A percentile compares a stretch with the other conserved stretches of the same genome.
Evolutionary conservation across 805 yeast genomes (phyloP).

Genomic region (Yamadazyma sp.): DNA sequence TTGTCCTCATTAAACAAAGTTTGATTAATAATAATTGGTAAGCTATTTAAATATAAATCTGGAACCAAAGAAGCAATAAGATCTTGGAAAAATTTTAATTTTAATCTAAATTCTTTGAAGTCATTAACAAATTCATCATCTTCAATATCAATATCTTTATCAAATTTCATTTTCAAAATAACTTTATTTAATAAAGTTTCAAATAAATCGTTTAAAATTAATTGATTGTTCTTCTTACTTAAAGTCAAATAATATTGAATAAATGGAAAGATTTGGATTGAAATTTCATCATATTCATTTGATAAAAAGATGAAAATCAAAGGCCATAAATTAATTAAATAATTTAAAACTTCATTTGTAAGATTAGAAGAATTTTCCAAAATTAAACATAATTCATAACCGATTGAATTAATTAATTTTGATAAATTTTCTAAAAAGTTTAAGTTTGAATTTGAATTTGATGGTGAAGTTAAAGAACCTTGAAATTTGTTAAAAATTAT

Average conservation of each 20-base stretch:
- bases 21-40: constrained; percentile 58
- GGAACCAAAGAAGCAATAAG: constrained; percentile 60
- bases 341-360: constrained; percentile 37
- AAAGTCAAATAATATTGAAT: constrained; percentile 70
- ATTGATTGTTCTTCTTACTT: constrained; percentile 50
- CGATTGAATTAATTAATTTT: constrained; percentile 68
- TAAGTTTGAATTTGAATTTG: constrained; percentile 43
- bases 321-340: constrained; percentile 67
- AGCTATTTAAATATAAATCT: constrained; percentile 55
- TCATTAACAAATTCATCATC: constrained; percentile 74
- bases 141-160: constrained; percentile 47
- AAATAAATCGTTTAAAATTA: constrained; percentile 47
- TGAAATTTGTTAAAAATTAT: constrained; percentile 39
- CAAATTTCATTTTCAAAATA: constrained; percentile 76
- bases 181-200: constrained; percentile 64
- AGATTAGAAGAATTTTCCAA: constrained; percentile 49
- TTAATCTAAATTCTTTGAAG: constrained; percentile 74
- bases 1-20: constrained; percentile 27
- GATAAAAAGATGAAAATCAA: constrained; percentile 64
- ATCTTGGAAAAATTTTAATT: constrained; percentile 79
- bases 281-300: constrained; percentile 86
- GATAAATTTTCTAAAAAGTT: constrained; percentile 79
- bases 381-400: constrained; percentile 69
- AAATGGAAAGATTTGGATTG: constrained; percentile 79
- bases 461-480: no score